A percentile compares a stretch with the other conserved stretches of the same genome.
Conservation (phyloP, 257 asterid genomes). For the Solanum ahanhuiri region DNA sequence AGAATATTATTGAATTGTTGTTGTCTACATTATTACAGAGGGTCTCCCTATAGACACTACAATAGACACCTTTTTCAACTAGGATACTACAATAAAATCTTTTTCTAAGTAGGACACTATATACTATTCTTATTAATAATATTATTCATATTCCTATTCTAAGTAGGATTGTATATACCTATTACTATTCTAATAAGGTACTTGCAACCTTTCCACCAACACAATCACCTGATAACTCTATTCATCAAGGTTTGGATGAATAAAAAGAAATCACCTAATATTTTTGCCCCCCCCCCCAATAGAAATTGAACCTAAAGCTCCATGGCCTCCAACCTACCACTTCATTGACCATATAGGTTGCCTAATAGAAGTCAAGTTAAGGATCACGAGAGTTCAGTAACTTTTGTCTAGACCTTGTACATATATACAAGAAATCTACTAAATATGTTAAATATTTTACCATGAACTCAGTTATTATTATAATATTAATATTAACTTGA, state of each 20-base stretch:
- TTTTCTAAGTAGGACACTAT: neutral
- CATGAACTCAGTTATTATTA: neutral
- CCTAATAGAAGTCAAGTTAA: neutral
- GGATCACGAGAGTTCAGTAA: neutral
- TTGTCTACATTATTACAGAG: neutral
- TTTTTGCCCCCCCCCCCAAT: neutral
- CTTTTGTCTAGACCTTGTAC: neutral
- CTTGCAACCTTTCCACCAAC: neutral
- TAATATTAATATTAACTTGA: neutral
- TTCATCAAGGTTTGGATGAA: neutral
- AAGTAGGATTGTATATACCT: neutral
- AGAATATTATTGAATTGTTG: too few relatives aligned
- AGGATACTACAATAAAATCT: too few relatives aligned
- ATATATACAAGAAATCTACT: neutral
- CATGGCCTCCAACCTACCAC: neutral
- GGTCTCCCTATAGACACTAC: neutral
- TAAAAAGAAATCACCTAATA: neutral
- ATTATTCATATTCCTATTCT: neutral
- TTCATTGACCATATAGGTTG: neutral
- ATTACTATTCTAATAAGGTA: too few relatives aligned
- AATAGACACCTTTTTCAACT: neutral
- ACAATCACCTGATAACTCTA: neutral
- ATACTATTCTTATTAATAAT: neutral
- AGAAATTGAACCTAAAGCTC: neutral
- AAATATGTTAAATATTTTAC: neutral